Evolutionary conservation across 2,329 filamentous ascomycete genomes (phyloP).

Genomic region (Exophiala lecanii-corni): DNA sequence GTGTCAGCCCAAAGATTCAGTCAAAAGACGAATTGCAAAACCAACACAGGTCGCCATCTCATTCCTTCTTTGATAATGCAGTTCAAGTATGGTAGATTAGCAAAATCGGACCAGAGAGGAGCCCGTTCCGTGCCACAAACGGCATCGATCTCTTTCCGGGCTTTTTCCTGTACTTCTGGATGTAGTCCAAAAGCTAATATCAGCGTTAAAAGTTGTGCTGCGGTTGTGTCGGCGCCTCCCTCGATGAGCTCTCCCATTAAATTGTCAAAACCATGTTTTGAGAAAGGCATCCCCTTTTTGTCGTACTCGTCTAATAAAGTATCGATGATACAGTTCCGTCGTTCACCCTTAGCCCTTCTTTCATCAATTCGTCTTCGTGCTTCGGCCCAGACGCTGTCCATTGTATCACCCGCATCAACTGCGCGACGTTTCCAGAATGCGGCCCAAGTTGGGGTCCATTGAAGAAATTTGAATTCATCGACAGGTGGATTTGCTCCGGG

Average conservation of each 20-base stretch:
- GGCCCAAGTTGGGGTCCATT: conserved; percentile 37
- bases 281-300: conserved; percentile 7
- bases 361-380: conserved; percentile 27
- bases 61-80: conserved; percentile 33
- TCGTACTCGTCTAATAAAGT: conserved; percentile 33
- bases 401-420: conserved; percentile 33
- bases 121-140: conserved; percentile 30
- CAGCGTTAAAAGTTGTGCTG: conserved; percentile 23
- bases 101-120: conserved; percentile 29
- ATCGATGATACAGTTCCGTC: conserved; percentile 36
- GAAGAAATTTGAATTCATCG: conserved; percentile 43
- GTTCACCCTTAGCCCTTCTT: conserved; percentile 13
- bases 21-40: no score
- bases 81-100: conserved; percentile 30
- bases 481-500: conserved; percentile 45
- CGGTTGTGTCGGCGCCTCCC: conserved; percentile 21
- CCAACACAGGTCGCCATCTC: conserved; percentile 32
- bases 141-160: conserved; percentile 32
- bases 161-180: conserved; percentile 20
- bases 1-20: not conserved
- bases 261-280: conserved; percentile 8
- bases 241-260: conserved; percentile 23
- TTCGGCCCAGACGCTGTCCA: conserved; percentile 38
- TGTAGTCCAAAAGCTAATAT: conserved; percentile 29
- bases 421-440: conserved; percentile 34